Conservation (phyloP, 495 filamentous ascomycete genomes). For the Hyphodiscus hymeniophilus region DNA sequence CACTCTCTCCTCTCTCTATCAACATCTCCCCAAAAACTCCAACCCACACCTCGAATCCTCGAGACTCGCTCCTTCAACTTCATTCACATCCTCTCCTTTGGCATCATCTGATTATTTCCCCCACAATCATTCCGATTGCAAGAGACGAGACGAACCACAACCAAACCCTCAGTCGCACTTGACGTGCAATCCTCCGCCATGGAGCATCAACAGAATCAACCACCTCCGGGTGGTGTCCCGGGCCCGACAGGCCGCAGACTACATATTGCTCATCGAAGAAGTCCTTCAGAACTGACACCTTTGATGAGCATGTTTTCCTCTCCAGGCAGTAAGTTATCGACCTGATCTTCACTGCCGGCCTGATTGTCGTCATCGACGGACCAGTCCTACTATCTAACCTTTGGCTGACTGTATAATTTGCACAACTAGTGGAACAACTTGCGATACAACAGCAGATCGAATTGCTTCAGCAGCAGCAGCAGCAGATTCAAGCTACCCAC, state of each 20-base stretch:
- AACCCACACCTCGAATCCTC: conserved; percentile 29
- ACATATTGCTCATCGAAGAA: conserved; percentile 95
- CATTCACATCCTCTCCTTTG: conserved; percentile 39
- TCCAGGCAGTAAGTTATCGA: conserved; percentile 41
- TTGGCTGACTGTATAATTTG: conserved; percentile 6
- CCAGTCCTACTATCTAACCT: conserved; percentile 16
- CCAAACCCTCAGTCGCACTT: conserved; percentile 32
- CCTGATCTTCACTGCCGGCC: background rate
- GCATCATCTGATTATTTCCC: conserved; percentile 30
- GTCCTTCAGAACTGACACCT: conserved; percentile 94
- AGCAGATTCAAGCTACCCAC: conserved; percentile 91
- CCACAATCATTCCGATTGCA: conserved; percentile 22
- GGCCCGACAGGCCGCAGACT: conserved; percentile 84
- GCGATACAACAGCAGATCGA: conserved; percentile 99
- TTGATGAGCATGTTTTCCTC: conserved; percentile 85
- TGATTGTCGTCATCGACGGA: conserved; percentile 16
- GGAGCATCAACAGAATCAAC: conserved; percentile 73
- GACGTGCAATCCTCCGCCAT: conserved; percentile 49
- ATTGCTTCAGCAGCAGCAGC: conserved; percentile 93
- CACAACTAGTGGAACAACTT: conserved; percentile 80
- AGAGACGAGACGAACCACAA: conserved; percentile 6
- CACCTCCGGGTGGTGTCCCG: conserved; percentile 54
- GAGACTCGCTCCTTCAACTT: conserved; percentile 28
- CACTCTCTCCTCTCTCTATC: conserved; percentile 20
- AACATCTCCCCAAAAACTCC: conserved; percentile 14